phyloP scores from a whole-genome alignment of 208 protist genomes.

The Leishmania guyanensis region DNA sequence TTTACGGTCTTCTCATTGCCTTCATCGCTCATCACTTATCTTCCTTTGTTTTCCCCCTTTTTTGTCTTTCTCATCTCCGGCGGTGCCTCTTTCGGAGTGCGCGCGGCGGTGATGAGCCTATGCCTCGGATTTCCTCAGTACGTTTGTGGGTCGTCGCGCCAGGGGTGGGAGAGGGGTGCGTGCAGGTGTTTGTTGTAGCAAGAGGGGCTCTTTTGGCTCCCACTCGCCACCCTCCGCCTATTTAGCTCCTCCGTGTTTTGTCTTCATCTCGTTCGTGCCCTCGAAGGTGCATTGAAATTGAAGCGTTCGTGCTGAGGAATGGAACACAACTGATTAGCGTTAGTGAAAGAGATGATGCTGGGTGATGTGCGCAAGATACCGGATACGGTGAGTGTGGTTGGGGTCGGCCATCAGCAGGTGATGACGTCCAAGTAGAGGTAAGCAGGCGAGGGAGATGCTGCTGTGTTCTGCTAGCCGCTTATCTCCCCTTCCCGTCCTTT shows the following conservation, averaged over 20 bases:
- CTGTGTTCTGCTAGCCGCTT: conserved; percentile 9
- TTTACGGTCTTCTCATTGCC: background rate
- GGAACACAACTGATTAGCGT: no score
- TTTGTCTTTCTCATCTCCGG: background rate
- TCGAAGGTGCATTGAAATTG: background rate
- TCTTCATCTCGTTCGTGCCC: background rate
- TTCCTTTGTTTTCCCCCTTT: background rate
- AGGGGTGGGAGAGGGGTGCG: no score
- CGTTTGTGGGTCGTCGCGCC: no score
- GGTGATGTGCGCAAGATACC: no score
- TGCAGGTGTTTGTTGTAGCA: no score
- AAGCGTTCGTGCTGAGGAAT: background rate
- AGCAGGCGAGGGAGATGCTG: background rate
- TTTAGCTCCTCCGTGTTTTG: background rate
- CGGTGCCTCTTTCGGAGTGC: no score
- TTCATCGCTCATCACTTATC: background rate
- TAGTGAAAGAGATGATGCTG: no score
- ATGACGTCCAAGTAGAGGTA: no score
- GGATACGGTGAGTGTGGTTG: no score
- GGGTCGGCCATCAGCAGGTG: no score
- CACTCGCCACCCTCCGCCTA: background rate
- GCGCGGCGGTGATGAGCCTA: no score
- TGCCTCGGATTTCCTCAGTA: no score
- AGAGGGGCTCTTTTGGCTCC: background rate
- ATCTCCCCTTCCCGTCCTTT: background rate